Base-by-base conservation (phyloP, 1,284 basidiomycete species). In the Taiwanofungus camphoratus region DNA sequence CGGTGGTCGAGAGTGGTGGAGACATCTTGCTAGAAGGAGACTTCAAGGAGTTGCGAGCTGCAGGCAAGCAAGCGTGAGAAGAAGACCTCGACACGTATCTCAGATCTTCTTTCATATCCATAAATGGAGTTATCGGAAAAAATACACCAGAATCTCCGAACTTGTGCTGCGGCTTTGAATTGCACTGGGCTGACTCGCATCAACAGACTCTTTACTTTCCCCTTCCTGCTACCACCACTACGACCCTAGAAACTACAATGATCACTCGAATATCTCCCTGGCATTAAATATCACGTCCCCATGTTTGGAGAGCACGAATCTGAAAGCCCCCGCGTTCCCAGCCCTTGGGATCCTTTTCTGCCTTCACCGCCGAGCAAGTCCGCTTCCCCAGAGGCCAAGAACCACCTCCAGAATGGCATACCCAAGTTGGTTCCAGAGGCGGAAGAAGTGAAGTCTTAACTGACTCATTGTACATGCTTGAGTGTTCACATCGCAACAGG, bases 231-330 rank as follows among this genome's bases (percentile, higher is more conserved):
- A 34, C n/a, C 39, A 36, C 44, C 33, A 36, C 42, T 35, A 18
- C 45, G 34, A 38, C 39, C 34, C 46, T 19, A 41, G 50, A 41
- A 33, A 47, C 52, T 48, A 67, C 64, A 44, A 82, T 82, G 79
- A 73, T 79, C 48, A 69, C 76, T 69, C 80, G 79, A 77, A 82
- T 82, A 81, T 67, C 64, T 52, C 48, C 44, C 27, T 56, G 39
- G 54, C 44, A 22, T 8, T 7, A 13, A 32, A 23, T 42, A 51
- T 34, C 41, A 13, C 36, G 36, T 38, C 26, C 42, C 34, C 35
- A 88, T 89, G 86, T 87, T 87, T 56, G 84, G 84, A 39, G 87
- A 89, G 70, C 76, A 74, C 47, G 80, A 85, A 54, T 82, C 79
- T 27, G 83, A 87, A 66, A 84, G 78, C 59, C 81, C 83, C 31